These are phyloP conservation scores for Leishmania guyanensis DNA, from an alignment of 208 protist species.

Conservation along the genomic window DNA sequence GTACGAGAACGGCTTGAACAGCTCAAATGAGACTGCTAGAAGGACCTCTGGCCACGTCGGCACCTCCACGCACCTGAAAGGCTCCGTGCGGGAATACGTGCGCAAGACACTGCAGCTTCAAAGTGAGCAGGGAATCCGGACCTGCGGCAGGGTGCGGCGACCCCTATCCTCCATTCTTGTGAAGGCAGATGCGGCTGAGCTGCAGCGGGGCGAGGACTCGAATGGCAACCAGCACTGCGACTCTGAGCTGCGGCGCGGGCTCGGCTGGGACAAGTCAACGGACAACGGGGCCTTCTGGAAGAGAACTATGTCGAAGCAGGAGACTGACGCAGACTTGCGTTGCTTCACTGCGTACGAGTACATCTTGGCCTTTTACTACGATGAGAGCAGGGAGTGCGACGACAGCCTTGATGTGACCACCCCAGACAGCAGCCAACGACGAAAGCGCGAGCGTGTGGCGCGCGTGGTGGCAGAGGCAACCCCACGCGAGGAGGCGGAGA, in stretches of 20 bases:
- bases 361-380: conserved; percentile 28
- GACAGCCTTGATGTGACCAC: conserved; percentile 4
- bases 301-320: conserved; percentile 11
- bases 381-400: conserved; percentile 14
- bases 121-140: background rate
- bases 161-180: conserved; percentile 6
- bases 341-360: conserved; percentile 25
- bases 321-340: conserved; percentile 20
- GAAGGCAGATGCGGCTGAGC: background rate
- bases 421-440: conserved; percentile 5
- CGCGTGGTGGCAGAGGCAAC: conserved; percentile 25
- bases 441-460: conserved; percentile 14
- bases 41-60: no score
- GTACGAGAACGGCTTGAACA: no score
- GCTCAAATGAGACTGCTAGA: no score
- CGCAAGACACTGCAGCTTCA: background rate
- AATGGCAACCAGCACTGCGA: background rate
- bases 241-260: background rate
- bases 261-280: background rate
- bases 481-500: conserved; percentile 84
- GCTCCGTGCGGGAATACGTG: conserved; percentile 9
- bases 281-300: conserved; percentile 3
- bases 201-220: background rate
- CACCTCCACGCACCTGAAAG: background rate
- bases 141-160: background rate